Percentiles rank a stretch among this genome's conserved stretches.
Evolutionary conservation across 2,329 filamentous ascomycete species (phyloP).

Genomic region (Fusarium miscanthi): DNA sequence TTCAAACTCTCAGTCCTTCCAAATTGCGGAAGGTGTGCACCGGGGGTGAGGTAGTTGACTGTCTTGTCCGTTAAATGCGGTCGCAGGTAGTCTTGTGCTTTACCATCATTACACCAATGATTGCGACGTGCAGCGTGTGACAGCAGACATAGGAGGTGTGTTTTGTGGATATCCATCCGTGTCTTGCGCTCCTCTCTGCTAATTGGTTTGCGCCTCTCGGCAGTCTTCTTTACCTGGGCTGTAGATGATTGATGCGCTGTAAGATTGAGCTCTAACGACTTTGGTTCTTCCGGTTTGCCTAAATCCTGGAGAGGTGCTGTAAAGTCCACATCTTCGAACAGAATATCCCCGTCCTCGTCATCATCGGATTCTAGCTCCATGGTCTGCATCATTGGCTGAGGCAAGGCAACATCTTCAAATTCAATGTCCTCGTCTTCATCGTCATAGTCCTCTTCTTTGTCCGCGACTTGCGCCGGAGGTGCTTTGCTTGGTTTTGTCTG

Average conservation of each 20-base stretch:
- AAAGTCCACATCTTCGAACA: constrained; percentile 64
- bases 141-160: constrained; percentile 85
- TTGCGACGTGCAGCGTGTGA: constrained; percentile 83
- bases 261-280: constrained; percentile 64
- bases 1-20: constrained; percentile 80
- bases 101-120: constrained; percentile 84
- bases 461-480: neutral
- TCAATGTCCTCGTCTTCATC: constrained; percentile 58
- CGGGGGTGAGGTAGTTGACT: constrained; percentile 75
- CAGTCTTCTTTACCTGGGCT: constrained; percentile 45
- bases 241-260: constrained; percentile 56
- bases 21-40: constrained; percentile 76
- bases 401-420: constrained; percentile 63
- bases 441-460: constrained; percentile 40
- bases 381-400: constrained; percentile 62
- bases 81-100: constrained; percentile 74
- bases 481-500: neutral
- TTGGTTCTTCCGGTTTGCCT: constrained; percentile 41
- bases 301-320: constrained; percentile 43
- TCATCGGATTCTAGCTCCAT: constrained; percentile 62
- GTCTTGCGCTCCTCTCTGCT: constrained; percentile 64
- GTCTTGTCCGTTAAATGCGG: constrained; percentile 74
- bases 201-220: constrained; percentile 62
- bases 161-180: constrained; percentile 84
- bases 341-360: constrained; percentile 55